A percentile compares a stretch with the other conserved stretches of the same genome.
Evolutionary conservation across 2,329 filamentous ascomycete species (phyloP).

Genomic region (Colletotrichum scovillei): DNA sequence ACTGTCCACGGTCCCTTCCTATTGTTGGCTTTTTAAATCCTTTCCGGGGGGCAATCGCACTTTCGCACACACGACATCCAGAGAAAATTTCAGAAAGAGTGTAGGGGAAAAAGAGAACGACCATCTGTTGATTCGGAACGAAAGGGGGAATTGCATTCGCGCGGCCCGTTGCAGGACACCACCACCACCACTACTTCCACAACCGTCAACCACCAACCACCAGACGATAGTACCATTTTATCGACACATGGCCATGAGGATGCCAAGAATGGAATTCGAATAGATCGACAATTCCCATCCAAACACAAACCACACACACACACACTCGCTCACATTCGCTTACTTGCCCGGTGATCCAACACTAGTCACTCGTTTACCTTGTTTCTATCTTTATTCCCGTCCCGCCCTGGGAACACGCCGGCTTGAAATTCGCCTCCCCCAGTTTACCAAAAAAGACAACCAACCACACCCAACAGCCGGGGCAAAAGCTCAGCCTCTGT

Average conservation of each 20-base stretch:
- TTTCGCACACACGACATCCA: neutral
- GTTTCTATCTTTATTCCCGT: slow-evolving; percentile 21
- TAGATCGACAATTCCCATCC: slow-evolving; percentile 27
- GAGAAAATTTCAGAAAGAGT: neutral
- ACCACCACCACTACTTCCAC: neutral
- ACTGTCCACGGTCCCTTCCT: neutral
- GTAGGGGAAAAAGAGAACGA: neutral
- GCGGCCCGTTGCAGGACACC: slow-evolving; percentile 28
- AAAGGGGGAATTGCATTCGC: neutral
- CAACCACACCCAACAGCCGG: slow-evolving; percentile 12
- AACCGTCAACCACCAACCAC: neutral
- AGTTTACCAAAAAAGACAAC: slow-evolving; percentile 13
- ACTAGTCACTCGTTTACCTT: slow-evolving; percentile 30
- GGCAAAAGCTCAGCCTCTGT: slow-evolving; percentile 31
- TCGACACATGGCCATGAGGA: slow-evolving; percentile 22
- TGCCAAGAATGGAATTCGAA: slow-evolving; percentile 35
- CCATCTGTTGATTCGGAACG: slow-evolving; percentile 5
- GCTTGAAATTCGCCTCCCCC: slow-evolving; percentile 30
- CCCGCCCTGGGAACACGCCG: slow-evolving; percentile 21
- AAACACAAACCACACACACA: slow-evolving; percentile 5
- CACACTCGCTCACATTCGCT: slow-evolving; percentile 28
- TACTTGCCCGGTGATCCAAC: slow-evolving; percentile 3
- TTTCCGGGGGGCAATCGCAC: neutral
- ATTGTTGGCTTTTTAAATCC: neutral
- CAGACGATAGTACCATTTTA: slow-evolving; percentile 23